Evolutionary conservation across 2,329 filamentous ascomycete species (phyloP), one percentile per base, ranked within the genome.

Genomic region (Aspergillus sp.): DNA sequence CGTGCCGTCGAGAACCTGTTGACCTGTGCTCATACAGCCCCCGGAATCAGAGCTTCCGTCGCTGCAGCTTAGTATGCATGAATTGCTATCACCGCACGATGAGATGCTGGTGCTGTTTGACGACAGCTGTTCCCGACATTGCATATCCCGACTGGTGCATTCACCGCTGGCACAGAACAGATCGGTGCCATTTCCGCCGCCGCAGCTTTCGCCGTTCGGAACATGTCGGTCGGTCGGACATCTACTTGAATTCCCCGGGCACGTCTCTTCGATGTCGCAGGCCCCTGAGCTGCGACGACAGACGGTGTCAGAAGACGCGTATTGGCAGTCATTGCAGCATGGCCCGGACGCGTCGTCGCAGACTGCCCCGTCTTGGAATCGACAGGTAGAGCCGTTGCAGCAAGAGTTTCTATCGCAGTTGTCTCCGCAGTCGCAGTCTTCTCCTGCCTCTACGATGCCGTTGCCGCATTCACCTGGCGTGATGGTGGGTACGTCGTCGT

Each of bases 391-490:
- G 2, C 60, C 59, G 29, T 69, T 61, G 16, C 67, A 69, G 57
- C 67, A 70, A 2, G 16, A 4, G 39, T 60, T 62, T 2, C 56
- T 58, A 26, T 57, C 54, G 20, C 66, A 68, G 4, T 78, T 74
- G 4, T 79, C 77, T 55, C 93, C 93, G 71, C 93, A 96, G 76
- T 97, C 93, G 75, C 93, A 97, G 49, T 96, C 89, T 76, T 97
- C 93, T 61, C 90, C 92, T 7, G 83, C 78, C 76, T 96, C 93
- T 50, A 96, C 92, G 63, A 96, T 96, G 54, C 93, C 93, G 76
- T 96, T 96, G 54, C 93, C 93, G 75, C 93, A 97, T 29, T 63
- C 49, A 0, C 61, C 56, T 4, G 53, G 39, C 1, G 62, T 61
- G 4, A 72, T 91, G 86, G 67, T 87, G 87, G 58, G 56, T 1